Percentiles rank a stretch among this genome's conserved stretches.
Conservation (phyloP, 768 basidiomycete genomes). For the Aureoboletus auriporus region DNA sequence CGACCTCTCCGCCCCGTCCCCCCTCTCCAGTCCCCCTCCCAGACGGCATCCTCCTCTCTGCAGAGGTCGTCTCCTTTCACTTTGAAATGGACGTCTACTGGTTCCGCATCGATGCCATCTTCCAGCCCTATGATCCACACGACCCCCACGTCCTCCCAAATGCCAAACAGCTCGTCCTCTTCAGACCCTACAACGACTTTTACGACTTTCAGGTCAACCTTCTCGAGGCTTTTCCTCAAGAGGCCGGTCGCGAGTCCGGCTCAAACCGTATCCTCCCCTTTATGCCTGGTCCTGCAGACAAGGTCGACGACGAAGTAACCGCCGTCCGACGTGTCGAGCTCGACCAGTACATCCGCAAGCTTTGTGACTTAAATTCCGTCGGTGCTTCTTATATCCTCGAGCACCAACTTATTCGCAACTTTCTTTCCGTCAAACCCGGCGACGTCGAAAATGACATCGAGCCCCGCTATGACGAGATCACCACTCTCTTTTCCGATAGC, state of each 20-base stretch:
- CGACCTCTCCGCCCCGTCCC: slow-evolving; percentile 27
- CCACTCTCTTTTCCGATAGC: slow-evolving; percentile 41
- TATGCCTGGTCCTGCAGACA: slow-evolving; percentile 92
- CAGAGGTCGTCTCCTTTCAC: slow-evolving; percentile 95
- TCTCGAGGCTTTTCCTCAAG: slow-evolving; percentile 81
- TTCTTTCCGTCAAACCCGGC: slow-evolving; percentile 82
- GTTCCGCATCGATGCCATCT: slow-evolving; percentile 91
- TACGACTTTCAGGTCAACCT: slow-evolving; percentile 94
- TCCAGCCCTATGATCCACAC: slow-evolving; percentile 71
- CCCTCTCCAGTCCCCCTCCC: slow-evolving; percentile 53
- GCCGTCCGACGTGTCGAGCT: slow-evolving; percentile 77
- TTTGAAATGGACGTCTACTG: slow-evolving; percentile 95
- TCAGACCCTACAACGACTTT: slow-evolving; percentile 96
- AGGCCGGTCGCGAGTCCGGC: slow-evolving; percentile 76
- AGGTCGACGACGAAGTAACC: slow-evolving; percentile 82
- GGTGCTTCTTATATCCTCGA: slow-evolving; percentile 80
- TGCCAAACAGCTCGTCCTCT: slow-evolving; percentile 79
- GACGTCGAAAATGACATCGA: slow-evolving; percentile 72
- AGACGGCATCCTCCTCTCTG: slow-evolving; percentile 80
- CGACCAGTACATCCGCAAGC: slow-evolving; percentile 79
- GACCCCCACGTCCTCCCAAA: slow-evolving; percentile 55
- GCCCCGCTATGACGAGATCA: slow-evolving; percentile 55
- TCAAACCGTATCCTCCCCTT: slow-evolving; percentile 81
- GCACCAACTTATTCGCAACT: slow-evolving; percentile 73
- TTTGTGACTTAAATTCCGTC: slow-evolving; percentile 65